Conservation (phyloP, 2,329 filamentous ascomycete genomes). For the Paecilomyces dactylethromorphus region DNA sequence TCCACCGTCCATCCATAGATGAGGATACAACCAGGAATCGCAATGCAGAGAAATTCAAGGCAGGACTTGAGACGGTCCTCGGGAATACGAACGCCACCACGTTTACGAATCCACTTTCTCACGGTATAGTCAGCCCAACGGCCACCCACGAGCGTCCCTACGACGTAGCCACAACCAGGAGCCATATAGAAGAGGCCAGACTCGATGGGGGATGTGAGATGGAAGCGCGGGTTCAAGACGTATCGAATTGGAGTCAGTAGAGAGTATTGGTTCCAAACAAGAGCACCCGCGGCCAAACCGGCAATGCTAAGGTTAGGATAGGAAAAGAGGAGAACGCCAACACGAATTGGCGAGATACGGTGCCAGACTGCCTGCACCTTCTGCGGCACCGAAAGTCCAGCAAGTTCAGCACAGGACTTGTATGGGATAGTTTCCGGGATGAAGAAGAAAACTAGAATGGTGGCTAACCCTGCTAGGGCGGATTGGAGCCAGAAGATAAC, state of each 20-base stretch:
- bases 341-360: slow-evolving; percentile 61
- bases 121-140: slow-evolving; percentile 63
- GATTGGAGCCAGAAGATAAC: slow-evolving; percentile 74
- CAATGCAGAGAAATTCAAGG: slow-evolving; percentile 50
- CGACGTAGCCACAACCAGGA: slow-evolving; percentile 62
- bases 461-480: slow-evolving; percentile 56
- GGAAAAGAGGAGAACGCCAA: slow-evolving; percentile 55
- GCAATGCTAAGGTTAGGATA: slow-evolving; percentile 64
- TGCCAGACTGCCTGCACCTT: slow-evolving; percentile 51
- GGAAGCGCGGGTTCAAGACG: slow-evolving; percentile 67
- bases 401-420: slow-evolving; percentile 56
- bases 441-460: slow-evolving; percentile 56
- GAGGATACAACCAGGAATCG: slow-evolving; percentile 58
- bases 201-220: slow-evolving; percentile 59
- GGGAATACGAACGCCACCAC: slow-evolving; percentile 52
- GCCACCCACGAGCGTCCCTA: slow-evolving; percentile 66
- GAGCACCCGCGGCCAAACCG: slow-evolving; percentile 52
- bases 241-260: slow-evolving; percentile 65
- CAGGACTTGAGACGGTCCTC: slow-evolving; percentile 62
- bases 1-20: slow-evolving; percentile 63
- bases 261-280: slow-evolving; percentile 72
- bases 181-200: slow-evolving; percentile 69
- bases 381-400: slow-evolving; percentile 43
- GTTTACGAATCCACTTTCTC: slow-evolving; percentile 56
- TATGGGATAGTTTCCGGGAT: slow-evolving; percentile 68